Evolutionary conservation across 106 monocot species (phyloP), one percentile per base, ranked within the genome.

Genomic region (Platanthera zijinensis): DNA sequence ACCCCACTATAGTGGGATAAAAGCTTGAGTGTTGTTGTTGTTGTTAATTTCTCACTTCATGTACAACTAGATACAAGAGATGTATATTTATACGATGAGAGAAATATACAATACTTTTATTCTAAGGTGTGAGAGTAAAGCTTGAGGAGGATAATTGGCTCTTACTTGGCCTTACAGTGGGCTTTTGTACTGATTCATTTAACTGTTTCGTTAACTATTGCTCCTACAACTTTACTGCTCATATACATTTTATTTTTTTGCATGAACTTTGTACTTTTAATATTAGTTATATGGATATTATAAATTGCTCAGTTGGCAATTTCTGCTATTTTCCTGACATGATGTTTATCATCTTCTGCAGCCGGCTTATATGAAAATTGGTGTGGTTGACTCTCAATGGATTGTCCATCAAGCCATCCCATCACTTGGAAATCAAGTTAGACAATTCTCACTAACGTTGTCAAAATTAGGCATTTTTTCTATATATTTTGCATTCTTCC

Each of bases 351-450:
- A 19, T 61, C 18, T 61, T 61, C 19, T 48, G 70, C 62, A 89
- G 89, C 86, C 84, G 28, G 89, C 89, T 57, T 84, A 89, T 74
- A 86, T 84, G 82, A 86, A 87, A 76, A 89, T 89, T 21, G 89
- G 89, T 71, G 89, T 89, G 2, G 89, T 89, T 50, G 89, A 89
- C 84, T 74, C 89, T 9, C 89, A 89, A 50, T 89, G 89, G 89
- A 86, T 89, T 68, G 82, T 89, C 71, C 89, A 89, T 75, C 86
- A 84, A 67, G 84, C 78, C 69, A 82, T 89, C 76, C 89, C 89
- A 82, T 87, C 89, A 69, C 89, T 89, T n/a, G 89, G 84, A 74
- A 89, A 82, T 46, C 89, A 89, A 84, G 89, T 87, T 74, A 82
- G 80, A 61, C 59, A 61, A 39, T 19, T 19, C 18, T 19, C 8